A percentile compares a stretch with the other conserved stretches of the same genome.
Conservation (phyloP, 1,139 yeast species). For the Yamadazyma diddensiae region DNA sequence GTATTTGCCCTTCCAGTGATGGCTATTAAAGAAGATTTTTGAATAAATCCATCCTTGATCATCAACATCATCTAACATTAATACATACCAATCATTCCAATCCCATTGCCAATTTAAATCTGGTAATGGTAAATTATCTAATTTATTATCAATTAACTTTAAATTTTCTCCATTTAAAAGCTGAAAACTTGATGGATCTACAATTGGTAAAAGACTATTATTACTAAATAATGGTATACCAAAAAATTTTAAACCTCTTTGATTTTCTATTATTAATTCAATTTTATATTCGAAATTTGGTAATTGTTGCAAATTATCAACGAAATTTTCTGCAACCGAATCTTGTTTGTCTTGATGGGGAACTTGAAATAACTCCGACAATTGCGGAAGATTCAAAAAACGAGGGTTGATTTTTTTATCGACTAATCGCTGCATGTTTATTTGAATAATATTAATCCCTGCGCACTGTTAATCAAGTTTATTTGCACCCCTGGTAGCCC, state of each 20-base stretch:
- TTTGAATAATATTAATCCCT: no score
- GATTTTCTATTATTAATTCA: slow-evolving; percentile 57
- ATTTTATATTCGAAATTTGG: slow-evolving; percentile 10
- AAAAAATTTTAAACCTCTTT: slow-evolving; percentile 63
- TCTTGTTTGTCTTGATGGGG: slow-evolving; percentile 3
- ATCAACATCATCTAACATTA: slow-evolving; percentile 70
- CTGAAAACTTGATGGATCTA: slow-evolving; percentile 57
- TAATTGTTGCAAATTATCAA: slow-evolving; percentile 4
- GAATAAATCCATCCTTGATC: slow-evolving; percentile 79
- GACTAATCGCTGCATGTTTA: slow-evolving; percentile 8
- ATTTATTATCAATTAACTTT: slow-evolving; percentile 24
- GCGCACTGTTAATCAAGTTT: no score
- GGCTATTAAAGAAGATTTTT: slow-evolving; percentile 41
- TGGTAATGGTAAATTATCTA: slow-evolving; percentile 56
- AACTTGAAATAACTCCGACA: slow-evolving; percentile 12
- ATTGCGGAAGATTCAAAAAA: slow-evolving; percentile 13
- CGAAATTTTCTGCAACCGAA: slow-evolving; percentile 2
- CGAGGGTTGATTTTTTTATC: slow-evolving; percentile 10
- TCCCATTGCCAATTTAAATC: slow-evolving; percentile 69
- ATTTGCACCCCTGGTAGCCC: no score
- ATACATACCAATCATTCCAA: slow-evolving; percentile 71
- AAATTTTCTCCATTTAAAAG: slow-evolving; percentile 27
- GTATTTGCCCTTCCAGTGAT: slow-evolving; percentile 59
- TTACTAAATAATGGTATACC: slow-evolving; percentile 63
- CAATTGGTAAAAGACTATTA: slow-evolving; percentile 51